Evolutionary conservation across 2,329 filamentous ascomycete genomes (phyloP).

Genomic region (Proliferodiscus dingleyae): DNA sequence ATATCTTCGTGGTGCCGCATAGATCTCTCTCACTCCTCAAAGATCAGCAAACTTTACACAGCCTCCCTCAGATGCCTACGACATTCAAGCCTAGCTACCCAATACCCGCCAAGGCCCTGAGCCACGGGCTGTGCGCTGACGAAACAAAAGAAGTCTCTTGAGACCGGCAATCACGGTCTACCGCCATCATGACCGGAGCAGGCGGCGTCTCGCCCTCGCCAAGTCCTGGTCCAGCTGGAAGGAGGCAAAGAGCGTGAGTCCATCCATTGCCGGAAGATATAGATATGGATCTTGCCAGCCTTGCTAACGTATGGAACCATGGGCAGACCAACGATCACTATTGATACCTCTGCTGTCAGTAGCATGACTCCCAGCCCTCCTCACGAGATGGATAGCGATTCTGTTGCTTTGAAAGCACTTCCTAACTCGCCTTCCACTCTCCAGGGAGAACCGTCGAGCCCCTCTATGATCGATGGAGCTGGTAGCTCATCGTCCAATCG

Average conservation of each 20-base stretch:
- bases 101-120: slow-evolving; percentile 23
- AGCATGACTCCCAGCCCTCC: slow-evolving; percentile 21
- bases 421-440: slow-evolving; percentile 33
- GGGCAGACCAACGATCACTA: slow-evolving; percentile 47
- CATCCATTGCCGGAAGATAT: slow-evolving; percentile 5
- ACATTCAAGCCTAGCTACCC: slow-evolving; percentile 11
- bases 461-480: slow-evolving; percentile 30
- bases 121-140: slow-evolving; percentile 26
- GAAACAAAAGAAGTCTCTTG: slow-evolving; percentile 11
- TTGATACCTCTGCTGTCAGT: slow-evolving; percentile 50
- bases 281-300: slow-evolving; percentile 10
- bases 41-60: slow-evolving; percentile 9
- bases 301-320: slow-evolving; percentile 17
- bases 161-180: slow-evolving; percentile 9
- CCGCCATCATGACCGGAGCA: slow-evolving; percentile 22
- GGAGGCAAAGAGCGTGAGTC: slow-evolving; percentile 33
- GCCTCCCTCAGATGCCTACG: slow-evolving; percentile 24
- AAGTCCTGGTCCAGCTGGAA: slow-evolving; percentile 23
- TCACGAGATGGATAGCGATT: slow-evolving; percentile 30
- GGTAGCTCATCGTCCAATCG: slow-evolving; percentile 11
- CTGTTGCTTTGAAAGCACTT: slow-evolving; percentile 31
- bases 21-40: slow-evolving; percentile 5
- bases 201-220: slow-evolving; percentile 16
- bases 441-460: slow-evolving; percentile 31
- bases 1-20: slow-evolving; percentile 17